Conservation (phyloP, 2,329 filamentous ascomycete genomes). For the Rhexocercosporidium sp. region DNA sequence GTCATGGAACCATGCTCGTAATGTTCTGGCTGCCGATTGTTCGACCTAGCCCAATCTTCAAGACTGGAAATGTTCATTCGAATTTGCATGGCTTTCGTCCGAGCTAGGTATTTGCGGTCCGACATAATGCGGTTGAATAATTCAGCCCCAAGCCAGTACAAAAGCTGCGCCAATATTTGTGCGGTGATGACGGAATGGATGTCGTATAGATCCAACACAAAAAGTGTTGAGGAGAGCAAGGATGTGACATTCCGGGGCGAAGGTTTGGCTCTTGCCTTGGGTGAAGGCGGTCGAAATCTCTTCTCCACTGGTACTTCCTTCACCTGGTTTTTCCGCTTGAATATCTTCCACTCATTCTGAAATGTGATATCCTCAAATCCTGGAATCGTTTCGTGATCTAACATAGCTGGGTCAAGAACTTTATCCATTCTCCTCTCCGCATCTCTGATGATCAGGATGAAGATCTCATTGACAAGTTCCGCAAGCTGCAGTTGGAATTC, state of each 20-base stretch:
- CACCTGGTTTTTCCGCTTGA: constrained; percentile 87
- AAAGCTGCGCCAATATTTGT: constrained; percentile 88
- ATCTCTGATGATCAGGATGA: constrained; percentile 95
- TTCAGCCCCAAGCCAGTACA: constrained; percentile 96
- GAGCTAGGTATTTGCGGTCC: constrained; percentile 89
- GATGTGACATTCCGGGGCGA: constrained; percentile 96
- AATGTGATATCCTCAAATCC: constrained; percentile 97
- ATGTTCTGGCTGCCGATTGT: constrained; percentile 94
- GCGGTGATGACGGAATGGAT: constrained; percentile 95
- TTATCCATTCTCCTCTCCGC: constrained; percentile 96
- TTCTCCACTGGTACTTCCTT: constrained; percentile 92
- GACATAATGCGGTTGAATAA: constrained; percentile 98
- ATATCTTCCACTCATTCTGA: constrained; percentile 98
- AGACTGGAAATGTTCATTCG: constrained; percentile 96
- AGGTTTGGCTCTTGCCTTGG: constrained; percentile 88
- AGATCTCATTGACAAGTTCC: constrained; percentile 97
- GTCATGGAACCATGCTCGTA: constrained; percentile 91
- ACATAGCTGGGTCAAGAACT: constrained; percentile 88
- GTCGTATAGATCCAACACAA: constrained; percentile 98
- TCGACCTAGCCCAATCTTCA: constrained; percentile 93
- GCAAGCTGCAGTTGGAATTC: constrained; percentile 93
- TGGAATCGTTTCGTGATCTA: constrained; percentile 97
- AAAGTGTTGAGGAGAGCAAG: constrained; percentile 90
- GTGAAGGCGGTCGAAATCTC: constrained; percentile 88
- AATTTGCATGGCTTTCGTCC: constrained; percentile 99